phyloP scores from a whole-genome alignment of 1,139 yeast species.

The Debaryomyces psychrophilus region DNA sequence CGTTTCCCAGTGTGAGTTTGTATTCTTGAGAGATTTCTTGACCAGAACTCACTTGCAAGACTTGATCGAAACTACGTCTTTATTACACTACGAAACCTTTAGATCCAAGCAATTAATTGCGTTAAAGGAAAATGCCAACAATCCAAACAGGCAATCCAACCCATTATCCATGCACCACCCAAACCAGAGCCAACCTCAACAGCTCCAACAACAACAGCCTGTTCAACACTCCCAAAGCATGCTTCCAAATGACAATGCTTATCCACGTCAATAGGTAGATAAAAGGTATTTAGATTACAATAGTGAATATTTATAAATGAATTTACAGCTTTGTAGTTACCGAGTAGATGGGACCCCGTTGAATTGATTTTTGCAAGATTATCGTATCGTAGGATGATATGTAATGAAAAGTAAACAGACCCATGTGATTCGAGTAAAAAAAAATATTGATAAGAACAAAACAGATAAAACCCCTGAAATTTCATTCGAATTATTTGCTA shows the following conservation, averaged over 20 bases:
- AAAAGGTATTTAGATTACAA: slow-evolving; percentile 4
- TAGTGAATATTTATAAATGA: slow-evolving; percentile 1
- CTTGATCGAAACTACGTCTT: slow-evolving; percentile 88
- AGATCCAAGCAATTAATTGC: slow-evolving; percentile 93
- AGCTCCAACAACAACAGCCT: slow-evolving; percentile 8
- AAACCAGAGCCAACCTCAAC: slow-evolving; percentile 5
- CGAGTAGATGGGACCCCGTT: too few relatives aligned
- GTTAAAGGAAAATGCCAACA: slow-evolving; percentile 80
- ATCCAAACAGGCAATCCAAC: slow-evolving; percentile 39
- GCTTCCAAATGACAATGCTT: slow-evolving; percentile 11
- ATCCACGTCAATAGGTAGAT: slow-evolving; percentile 9
- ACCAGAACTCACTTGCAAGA: slow-evolving; percentile 96
- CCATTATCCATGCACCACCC: slow-evolving; percentile 14
- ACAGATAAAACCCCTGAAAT: background rate
- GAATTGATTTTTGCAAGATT: background rate
- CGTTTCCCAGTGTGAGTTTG: slow-evolving; percentile 93
- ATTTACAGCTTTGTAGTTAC: background rate
- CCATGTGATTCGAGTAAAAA: slow-evolving; percentile 1
- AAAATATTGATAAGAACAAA: background rate
- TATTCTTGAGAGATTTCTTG: slow-evolving; percentile 87
- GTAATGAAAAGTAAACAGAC: slow-evolving; percentile 2
- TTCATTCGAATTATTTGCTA: background rate
- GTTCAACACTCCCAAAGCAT: slow-evolving; percentile 8
- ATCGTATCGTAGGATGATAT: background rate
- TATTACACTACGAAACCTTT: slow-evolving; percentile 88